phyloP scores from a whole-genome alignment of 176 grass and related monocot genomes.

The Raddia distichophylla region DNA sequence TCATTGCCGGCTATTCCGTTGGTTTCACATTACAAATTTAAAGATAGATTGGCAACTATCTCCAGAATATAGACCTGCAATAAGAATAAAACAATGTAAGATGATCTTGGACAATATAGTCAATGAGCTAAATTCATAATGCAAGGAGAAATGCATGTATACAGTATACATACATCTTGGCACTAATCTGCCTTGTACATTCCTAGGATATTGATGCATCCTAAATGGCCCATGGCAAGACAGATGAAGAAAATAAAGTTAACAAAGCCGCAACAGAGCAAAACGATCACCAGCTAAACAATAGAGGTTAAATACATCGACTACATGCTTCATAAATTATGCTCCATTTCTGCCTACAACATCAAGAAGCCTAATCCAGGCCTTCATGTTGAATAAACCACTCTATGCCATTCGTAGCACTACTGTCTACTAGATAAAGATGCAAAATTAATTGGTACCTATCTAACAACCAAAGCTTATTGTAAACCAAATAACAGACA shows the following conservation, averaged over 20 bases:
- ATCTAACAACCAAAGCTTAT: too few relatives aligned
- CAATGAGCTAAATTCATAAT: not conserved
- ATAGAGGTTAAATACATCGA: not conserved
- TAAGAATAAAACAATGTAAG: not conserved
- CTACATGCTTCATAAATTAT: not conserved
- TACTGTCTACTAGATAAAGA: too few relatives aligned
- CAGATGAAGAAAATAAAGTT: too few relatives aligned
- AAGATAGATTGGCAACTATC: not conserved
- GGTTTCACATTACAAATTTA: not conserved
- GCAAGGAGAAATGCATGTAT: not conserved
- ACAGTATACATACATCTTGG: not conserved
- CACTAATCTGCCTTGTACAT: too few relatives aligned
- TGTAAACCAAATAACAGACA: too few relatives aligned
- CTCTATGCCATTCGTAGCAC: too few relatives aligned
- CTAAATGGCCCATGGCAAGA: too few relatives aligned
- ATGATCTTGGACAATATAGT: not conserved
- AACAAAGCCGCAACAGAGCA: too few relatives aligned
- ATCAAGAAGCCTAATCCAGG: constrained; percentile 4
- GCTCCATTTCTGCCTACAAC: not conserved
- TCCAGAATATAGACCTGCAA: not conserved
- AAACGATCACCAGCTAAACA: too few relatives aligned
- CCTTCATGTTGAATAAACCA: too few relatives aligned
- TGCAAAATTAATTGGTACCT: too few relatives aligned
- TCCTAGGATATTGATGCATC: too few relatives aligned
- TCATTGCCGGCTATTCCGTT: constrained; percentile 38